Evolutionary conservation across 176 grass and related monocot species (phyloP).

Genomic region (Paspalum notatum): DNA sequence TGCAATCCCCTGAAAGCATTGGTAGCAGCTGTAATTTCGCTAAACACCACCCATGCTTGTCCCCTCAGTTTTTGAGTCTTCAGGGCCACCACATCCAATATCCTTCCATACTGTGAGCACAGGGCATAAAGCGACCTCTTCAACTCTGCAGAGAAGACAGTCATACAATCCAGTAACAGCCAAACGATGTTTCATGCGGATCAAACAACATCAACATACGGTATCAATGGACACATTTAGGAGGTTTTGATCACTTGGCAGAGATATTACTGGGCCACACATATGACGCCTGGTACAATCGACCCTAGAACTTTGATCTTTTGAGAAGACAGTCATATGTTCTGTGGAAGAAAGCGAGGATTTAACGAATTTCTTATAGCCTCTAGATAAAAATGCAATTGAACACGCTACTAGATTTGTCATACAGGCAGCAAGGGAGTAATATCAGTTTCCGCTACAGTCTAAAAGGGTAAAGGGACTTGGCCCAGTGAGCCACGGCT

Average conservation of each 20-base stretch:
- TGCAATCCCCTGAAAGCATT: constrained; percentile 94
- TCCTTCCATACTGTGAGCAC: constrained; percentile 96
- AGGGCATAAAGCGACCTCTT: constrained; percentile 89
- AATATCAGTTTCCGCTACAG: not conserved
- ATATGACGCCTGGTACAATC: not conserved
- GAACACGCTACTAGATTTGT: not conserved
- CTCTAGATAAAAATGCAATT: not conserved
- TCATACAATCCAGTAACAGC: not conserved
- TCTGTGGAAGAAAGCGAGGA: not conserved
- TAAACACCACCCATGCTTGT: constrained; percentile 95
- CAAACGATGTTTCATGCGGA: constrained; percentile 2
- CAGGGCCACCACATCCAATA: constrained; percentile 88
- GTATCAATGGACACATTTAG: not conserved
- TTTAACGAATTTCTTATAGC: not conserved
- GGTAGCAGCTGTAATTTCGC: constrained; percentile 85
- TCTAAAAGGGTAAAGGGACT: not conserved
- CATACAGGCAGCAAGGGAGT: not conserved
- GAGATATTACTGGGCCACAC: not conserved
- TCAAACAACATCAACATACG: not conserved
- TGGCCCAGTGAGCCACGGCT: not conserved
- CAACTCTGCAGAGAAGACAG: constrained; percentile 59
- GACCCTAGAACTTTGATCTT: not conserved
- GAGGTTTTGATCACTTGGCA: not conserved
- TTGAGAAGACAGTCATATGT: not conserved
- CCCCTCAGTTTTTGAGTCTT: constrained; percentile 92